Evolutionary conservation across 306 rosid species (phyloP).

Genomic region (Fragaria nilgerrensis): DNA sequence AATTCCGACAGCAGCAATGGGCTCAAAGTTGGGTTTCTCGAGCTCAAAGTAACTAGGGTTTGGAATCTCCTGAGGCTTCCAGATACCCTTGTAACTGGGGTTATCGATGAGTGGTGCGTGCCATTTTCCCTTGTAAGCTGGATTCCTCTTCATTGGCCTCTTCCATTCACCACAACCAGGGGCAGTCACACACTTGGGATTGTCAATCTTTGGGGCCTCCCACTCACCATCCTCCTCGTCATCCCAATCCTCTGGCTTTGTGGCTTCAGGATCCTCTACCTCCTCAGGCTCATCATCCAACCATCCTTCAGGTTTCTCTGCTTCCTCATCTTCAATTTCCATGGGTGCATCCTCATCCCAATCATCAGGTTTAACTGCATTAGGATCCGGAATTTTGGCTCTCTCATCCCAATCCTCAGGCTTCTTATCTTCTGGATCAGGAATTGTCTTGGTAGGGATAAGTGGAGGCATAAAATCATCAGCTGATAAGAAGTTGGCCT

Average conservation of each 20-base stretch:
- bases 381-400: constrained; percentile 79
- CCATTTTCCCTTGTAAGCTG: constrained; percentile 95
- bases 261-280: constrained; percentile 82
- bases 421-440: constrained; percentile 93
- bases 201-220: constrained; percentile 81
- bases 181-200: constrained; percentile 68
- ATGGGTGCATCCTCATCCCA: constrained; percentile 98
- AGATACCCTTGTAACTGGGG: constrained; percentile 85
- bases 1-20: constrained; percentile 84
- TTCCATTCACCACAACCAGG: constrained; percentile 98
- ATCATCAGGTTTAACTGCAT: constrained; percentile 90
- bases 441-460: constrained; percentile 79
- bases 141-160: constrained; percentile 88
- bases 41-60: constrained; percentile 82
- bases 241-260: constrained; percentile 94
- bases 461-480: constrained; percentile 91
- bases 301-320: constrained; percentile 98
- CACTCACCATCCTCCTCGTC: constrained; percentile 95
- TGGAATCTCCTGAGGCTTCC: constrained; percentile 85
- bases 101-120: constrained; percentile 85
- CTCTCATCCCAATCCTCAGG: constrained; percentile 99
- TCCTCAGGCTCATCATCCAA: constrained; percentile 97
- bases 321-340: constrained; percentile 86
- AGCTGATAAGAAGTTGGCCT: constrained; percentile 52
- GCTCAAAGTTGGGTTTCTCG: constrained; percentile 74